phyloP scores from a whole-genome alignment of 2,329 filamentous ascomycete species.

The Colletotrichum paranaense region DNA sequence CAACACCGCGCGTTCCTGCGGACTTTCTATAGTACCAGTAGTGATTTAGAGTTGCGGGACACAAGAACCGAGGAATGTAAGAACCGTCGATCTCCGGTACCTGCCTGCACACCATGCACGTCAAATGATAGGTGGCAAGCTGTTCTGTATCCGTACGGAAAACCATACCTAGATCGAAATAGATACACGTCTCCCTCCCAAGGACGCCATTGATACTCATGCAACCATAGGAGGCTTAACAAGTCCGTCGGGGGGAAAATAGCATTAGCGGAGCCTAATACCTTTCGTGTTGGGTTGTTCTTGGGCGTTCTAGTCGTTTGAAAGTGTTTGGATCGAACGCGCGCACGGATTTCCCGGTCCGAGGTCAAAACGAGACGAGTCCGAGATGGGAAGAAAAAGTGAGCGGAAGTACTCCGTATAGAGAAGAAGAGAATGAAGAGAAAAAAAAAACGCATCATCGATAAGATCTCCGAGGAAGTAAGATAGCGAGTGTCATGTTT shows the following conservation, averaged over 20 bases:
- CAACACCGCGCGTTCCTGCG: not conserved
- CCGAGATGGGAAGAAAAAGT: not conserved
- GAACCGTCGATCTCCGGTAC: conserved; percentile 24
- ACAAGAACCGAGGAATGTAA: conserved; percentile 15
- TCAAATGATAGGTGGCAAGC: not conserved
- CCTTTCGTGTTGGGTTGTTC: not conserved
- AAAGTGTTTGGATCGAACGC: not conserved
- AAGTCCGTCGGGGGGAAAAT: no score
- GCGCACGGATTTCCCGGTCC: conserved; percentile 1
- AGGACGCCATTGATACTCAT: no score
- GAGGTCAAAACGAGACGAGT: conserved; percentile 4
- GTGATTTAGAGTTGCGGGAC: conserved; percentile 33
- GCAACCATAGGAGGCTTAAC: no score
- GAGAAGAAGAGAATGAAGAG: not conserved
- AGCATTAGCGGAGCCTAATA: no score
- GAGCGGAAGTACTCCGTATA: no score
- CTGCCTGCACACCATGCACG: conserved; percentile 9
- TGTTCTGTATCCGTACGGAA: not conserved
- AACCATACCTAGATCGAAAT: not conserved
- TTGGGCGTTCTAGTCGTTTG: not conserved
- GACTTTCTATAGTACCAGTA: not conserved
- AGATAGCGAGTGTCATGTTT: conserved; percentile 6
- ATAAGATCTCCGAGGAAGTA: not conserved
- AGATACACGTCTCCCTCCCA: no score
- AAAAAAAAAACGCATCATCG: not conserved